Evolutionary conservation across 2,329 filamentous ascomycete genomes (phyloP).

Genomic region (Penicillium sp.): DNA sequence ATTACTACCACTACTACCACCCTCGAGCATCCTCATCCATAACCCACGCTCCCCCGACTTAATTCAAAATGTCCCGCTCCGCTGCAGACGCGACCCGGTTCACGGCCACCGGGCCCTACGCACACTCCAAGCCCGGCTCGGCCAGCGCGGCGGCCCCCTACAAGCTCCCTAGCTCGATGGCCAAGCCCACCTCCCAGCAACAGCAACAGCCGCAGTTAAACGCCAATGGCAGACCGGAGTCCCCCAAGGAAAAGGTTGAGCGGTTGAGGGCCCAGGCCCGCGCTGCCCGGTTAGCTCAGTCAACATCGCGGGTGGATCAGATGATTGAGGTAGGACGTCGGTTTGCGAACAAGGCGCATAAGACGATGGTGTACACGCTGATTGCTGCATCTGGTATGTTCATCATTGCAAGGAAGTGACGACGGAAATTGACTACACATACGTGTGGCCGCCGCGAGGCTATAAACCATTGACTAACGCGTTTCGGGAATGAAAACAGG

Average conservation of each 20-base stretch:
- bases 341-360: constrained; percentile 55
- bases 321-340: constrained; percentile 47
- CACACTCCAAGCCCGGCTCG: constrained; percentile 39
- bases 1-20: no score
- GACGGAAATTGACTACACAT: no score
- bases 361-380: constrained; percentile 50
- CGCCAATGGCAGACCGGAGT: constrained; percentile 42
- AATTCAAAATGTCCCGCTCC: constrained; percentile 44
- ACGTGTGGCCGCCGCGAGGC: no score
- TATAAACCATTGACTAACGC: no score
- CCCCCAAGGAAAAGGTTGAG: constrained; percentile 60
- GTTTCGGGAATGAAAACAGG: constrained; percentile 40
- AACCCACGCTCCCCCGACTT: no score
- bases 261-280: constrained; percentile 59
- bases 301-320: constrained; percentile 49
- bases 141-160: no score
- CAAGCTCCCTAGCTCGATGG: no score
- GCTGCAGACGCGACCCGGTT: constrained; percentile 45
- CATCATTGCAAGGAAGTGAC: no score
- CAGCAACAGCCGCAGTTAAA: constrained; percentile 20
- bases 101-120: constrained; percentile 44
- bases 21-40: no score
- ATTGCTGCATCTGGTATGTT: constrained; percentile 53
- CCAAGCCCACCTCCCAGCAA: no score
- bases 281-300: constrained; percentile 54